Base-by-base conservation (phyloP, 176 grass and related monocot genomes). In the Neostapfia colusana region DNA sequence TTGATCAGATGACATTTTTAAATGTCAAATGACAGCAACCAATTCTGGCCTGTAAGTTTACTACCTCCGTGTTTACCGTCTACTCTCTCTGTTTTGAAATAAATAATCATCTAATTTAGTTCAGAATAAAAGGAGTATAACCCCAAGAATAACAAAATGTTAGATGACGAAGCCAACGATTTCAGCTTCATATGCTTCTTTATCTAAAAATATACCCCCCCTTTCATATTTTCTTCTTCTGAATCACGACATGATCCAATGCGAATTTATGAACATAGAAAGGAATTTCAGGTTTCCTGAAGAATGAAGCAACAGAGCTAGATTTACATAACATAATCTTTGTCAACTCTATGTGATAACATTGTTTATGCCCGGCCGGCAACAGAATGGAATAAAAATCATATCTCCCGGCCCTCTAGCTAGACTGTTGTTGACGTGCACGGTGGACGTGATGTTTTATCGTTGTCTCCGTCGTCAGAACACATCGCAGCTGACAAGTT, bases 401-500 rank as follows among this genome's bases (percentile, higher is more conserved):
- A n/a, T n/a, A n/a, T n/a, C n/a, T n/a, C n/a, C n/a, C n/a, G n/a
- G n/a, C n/a, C n/a, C n/a, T n/a, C n/a, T n/a, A n/a, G n/a, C n/a
- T n/a, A n/a, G n/a, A n/a, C n/a, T n/a, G n/a, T 71, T 42, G 6
- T 53, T n/a, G 49, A 40, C 7, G 21, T 37, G n/a, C n/a, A n/a
- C n/a, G 17, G 39, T 45, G 57, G 67, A 65, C 65, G 20, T 51
- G 65, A 77, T 34, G 13, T 38, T 85, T 20, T 37, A 55, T 54
- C 17, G 16, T 61, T 76, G 64, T 71, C 25, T 45, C 39, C 25
- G 65, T 14, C 7, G 43, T 72, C 26, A 46, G 5, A 55, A 65
- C 13, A 65, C n/a, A 40, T 12, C 56, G 48, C 37, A 45, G 24
- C 15, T 73, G 74, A 4, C 39, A 67, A 38, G 49, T n/a, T 46